Evolutionary conservation across 2,329 filamentous ascomycete genomes (phyloP).

Genomic region (Hypoxylon rubiginosum): DNA sequence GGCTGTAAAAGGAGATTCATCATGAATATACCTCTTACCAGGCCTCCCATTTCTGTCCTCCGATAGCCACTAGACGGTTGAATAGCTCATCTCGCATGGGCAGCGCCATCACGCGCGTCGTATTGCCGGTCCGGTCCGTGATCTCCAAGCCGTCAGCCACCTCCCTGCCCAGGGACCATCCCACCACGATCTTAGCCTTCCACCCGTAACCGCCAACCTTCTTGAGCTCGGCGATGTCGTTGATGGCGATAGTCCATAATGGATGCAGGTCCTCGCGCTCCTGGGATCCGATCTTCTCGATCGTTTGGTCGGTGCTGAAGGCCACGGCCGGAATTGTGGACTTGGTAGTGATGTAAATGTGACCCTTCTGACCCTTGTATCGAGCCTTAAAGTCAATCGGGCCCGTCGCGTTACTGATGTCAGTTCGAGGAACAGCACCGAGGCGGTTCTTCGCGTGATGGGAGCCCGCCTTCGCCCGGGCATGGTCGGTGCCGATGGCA

Average conservation of each 20-base stretch:
- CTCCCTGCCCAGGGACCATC: constrained; percentile 80
- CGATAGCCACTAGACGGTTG: constrained; percentile 82
- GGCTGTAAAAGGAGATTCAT: not conserved
- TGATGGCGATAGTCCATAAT: constrained; percentile 77
- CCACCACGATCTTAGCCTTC: constrained; percentile 86
- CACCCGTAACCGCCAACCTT: constrained; percentile 87
- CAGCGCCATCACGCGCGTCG: constrained; percentile 77
- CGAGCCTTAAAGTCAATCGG: constrained; percentile 83
- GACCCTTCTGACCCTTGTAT: constrained; percentile 77
- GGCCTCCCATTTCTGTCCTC: constrained; percentile 85
- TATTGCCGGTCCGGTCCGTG: constrained; percentile 67
- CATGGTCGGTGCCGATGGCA: constrained; percentile 76
- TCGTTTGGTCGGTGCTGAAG: constrained; percentile 70
- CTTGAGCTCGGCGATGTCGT: constrained; percentile 78
- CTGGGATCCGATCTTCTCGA: constrained; percentile 70
- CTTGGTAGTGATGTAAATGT: constrained; percentile 76
- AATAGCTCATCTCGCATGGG: constrained; percentile 82
- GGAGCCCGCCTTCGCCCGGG: constrained; percentile 74
- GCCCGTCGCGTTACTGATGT: constrained; percentile 65
- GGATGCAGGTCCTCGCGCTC: constrained; percentile 69
- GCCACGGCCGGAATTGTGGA: constrained; percentile 77
- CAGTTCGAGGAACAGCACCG: constrained; percentile 72
- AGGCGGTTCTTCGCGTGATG: constrained; percentile 77
- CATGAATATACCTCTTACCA: constrained; percentile 63
- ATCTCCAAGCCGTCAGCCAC: constrained; percentile 82